A percentile compares a stretch with the other conserved stretches of the same genome.
These are phyloP conservation scores for Pichia sp. DNA, from an alignment of 1,139 yeast species.

Conservation along the genomic window DNA sequence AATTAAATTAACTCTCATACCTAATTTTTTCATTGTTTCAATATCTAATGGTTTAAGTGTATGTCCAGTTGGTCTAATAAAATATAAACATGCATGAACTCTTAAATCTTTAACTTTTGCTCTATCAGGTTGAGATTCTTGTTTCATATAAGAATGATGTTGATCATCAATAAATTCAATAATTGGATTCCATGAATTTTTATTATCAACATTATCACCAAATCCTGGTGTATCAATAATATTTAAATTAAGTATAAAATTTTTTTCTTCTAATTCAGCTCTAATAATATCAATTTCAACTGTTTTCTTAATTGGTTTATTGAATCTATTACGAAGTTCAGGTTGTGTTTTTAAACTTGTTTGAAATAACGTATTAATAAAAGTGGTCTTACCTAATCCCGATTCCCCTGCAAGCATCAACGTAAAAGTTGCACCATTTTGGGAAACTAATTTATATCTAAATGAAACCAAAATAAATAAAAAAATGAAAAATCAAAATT, in stretches of 20 bases:
- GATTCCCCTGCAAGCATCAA: conserved; percentile 95
- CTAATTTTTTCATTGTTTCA: conserved; percentile 83
- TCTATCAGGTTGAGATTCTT: conserved; percentile 92
- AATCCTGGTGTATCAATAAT: conserved; percentile 96
- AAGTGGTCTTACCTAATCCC: conserved; percentile 91
- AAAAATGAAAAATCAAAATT: neutral
- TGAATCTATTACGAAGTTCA: conserved; percentile 63
- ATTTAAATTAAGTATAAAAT: conserved; percentile 77
- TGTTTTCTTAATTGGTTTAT: conserved; percentile 71
- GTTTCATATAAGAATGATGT: conserved; percentile 90
- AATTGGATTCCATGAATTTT: conserved; percentile 89
- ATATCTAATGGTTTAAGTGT: conserved; percentile 90
- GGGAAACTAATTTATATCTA: conserved; percentile 81
- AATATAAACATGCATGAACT: conserved; percentile 92
- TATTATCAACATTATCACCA: conserved; percentile 93
- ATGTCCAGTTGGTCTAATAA: conserved; percentile 95
- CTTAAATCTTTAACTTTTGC: conserved; percentile 67
- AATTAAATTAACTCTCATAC: conserved; percentile 84
- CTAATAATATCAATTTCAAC: conserved; percentile 87
- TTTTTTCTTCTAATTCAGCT: conserved; percentile 89
- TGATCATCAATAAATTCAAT: conserved; percentile 94
- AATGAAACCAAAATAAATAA: neutral
- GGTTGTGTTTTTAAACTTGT: conserved; percentile 58
- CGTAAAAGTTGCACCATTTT: conserved; percentile 84
- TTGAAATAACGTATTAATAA: conserved; percentile 85